Base-by-base conservation (phyloP, 2,329 filamentous ascomycete genomes). In the Metarhizium robertsii region DNA sequence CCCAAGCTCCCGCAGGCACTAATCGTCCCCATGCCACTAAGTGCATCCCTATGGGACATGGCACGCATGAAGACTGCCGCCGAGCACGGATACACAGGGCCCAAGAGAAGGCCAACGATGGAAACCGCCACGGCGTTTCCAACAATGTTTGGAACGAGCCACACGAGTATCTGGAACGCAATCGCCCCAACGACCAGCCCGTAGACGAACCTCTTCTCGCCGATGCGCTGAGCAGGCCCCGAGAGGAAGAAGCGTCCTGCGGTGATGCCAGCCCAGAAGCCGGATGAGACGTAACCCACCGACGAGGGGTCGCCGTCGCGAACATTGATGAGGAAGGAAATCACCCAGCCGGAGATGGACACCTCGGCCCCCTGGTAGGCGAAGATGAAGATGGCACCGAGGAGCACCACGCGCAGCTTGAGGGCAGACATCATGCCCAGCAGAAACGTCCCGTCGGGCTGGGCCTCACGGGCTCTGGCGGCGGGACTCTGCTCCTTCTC, bases 291-390 rank as follows among this genome's bases (percentile, higher is more conserved):
- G 67, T 94, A 94, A 40, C 90, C 90, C 18, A 94, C 87, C 3
- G 79, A 76, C 0, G 79, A 75, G 6, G 88, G 87, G 61, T 87
- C 78, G 14, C 88, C 89, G 55, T 83, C 74, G 42, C 89, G 84
- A 59, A 84, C 80, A 52, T 80, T 79, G 69, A 94, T 90, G 43
- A 95, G 74, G 73, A 92, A 95, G 2, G 87, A 90, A 59, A 92
- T 90, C 51, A 92, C 86, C 90, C 90, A 95, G 53, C 90, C 89
- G 0, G 86, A 89, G 60, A 92, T 88, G 56, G 85, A 85, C 16
- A 95, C 89, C 70, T 95, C 90, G 40, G 87, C 86, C 38, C 89
- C 90, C 69, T 94, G 88, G 68, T 95, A 95, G 30, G 85, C 83
- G 67, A 95, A 94, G 68, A 94, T 88, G 74, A 94, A 94, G 10